Percentiles rank a stretch among this genome's conserved stretches.
Evolutionary conservation across 148 eudicot species (phyloP).

Genomic region (Cornus suecica): DNA sequence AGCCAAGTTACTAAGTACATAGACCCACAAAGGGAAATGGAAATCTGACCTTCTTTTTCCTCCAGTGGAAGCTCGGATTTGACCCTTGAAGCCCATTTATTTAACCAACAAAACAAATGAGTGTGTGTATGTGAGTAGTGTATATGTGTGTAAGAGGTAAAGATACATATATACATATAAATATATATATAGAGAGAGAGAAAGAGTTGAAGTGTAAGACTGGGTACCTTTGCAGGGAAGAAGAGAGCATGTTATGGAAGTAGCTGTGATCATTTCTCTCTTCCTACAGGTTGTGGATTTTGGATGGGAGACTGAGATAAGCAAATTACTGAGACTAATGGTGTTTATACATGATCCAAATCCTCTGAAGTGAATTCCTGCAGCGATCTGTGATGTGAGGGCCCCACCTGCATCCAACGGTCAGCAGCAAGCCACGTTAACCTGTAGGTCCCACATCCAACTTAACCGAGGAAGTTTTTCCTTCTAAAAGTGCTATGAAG

Average conservation of each 20-base stretch:
- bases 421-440: too few relatives aligned
- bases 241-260: not conserved
- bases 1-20: too few relatives aligned
- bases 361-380: too few relatives aligned
- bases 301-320: not conserved
- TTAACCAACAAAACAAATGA: not conserved
- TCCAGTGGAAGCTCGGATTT: conserved; percentile 20
- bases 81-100: conserved; percentile 17
- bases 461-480: too few relatives aligned
- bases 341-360: too few relatives aligned
- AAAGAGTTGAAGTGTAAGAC: not conserved
- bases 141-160: too few relatives aligned
- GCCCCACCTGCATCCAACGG: too few relatives aligned
- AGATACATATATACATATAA: too few relatives aligned
- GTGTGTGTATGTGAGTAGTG: not conserved
- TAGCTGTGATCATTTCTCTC: conserved; percentile 1
- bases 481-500: too few relatives aligned
- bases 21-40: not conserved
- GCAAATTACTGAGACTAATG: not conserved
- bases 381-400: too few relatives aligned
- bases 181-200: not conserved
- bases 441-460: too few relatives aligned
- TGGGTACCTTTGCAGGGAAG: conserved; percentile 6
- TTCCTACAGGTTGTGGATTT: not conserved
- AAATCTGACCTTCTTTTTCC: conserved; percentile 18